Evolutionary conservation across 2,329 filamentous ascomycete genomes (phyloP).

Genomic region (Phyllosticta paracitricarpa): DNA sequence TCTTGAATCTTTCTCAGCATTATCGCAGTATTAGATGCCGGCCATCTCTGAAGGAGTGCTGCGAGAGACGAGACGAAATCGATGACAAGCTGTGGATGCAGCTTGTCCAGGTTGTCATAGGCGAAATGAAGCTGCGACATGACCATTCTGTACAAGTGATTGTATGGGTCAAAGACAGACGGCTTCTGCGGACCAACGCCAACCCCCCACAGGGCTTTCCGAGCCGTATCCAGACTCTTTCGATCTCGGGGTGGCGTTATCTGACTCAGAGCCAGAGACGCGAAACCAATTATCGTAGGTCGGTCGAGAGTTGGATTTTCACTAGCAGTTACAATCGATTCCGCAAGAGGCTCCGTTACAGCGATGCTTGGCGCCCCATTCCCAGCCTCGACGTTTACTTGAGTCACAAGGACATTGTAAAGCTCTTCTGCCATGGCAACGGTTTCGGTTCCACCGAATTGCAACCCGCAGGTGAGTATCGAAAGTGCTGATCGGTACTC

Average conservation of each 20-base stretch:
- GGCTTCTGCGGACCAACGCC: conserved; percentile 25
- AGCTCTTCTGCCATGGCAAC: conserved; percentile 28
- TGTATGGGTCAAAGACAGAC: conserved; percentile 47
- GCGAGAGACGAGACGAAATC: conserved; percentile 46
- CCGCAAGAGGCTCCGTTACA: conserved; percentile 62
- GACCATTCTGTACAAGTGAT: conserved; percentile 54
- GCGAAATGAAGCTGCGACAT: conserved; percentile 42
- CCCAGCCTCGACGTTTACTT: conserved; percentile 53
- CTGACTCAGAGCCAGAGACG: conserved; percentile 17
- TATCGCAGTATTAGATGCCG: conserved; percentile 41
- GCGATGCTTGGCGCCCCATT: conserved; percentile 56
- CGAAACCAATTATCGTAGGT: conserved; percentile 25
- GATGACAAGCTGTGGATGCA: conserved; percentile 30
- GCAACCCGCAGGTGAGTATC: conserved; percentile 51
- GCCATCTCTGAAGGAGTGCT: conserved; percentile 28
- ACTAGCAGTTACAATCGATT: conserved; percentile 1
- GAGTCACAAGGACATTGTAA: conserved; percentile 46
- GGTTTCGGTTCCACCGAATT: conserved; percentile 29
- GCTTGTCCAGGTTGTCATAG: conserved; percentile 40
- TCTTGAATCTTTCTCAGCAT: conserved; percentile 52
- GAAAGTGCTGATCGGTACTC: conserved; percentile 61
- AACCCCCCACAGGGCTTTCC: conserved; percentile 57
- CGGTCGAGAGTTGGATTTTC: conserved; percentile 23
- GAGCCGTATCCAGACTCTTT: conserved; percentile 47
- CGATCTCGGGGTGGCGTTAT: conserved; percentile 43